These are phyloP conservation scores for Solanum virginianum DNA, from an alignment of 257 asterid genomes.

Conservation along the genomic window DNA sequence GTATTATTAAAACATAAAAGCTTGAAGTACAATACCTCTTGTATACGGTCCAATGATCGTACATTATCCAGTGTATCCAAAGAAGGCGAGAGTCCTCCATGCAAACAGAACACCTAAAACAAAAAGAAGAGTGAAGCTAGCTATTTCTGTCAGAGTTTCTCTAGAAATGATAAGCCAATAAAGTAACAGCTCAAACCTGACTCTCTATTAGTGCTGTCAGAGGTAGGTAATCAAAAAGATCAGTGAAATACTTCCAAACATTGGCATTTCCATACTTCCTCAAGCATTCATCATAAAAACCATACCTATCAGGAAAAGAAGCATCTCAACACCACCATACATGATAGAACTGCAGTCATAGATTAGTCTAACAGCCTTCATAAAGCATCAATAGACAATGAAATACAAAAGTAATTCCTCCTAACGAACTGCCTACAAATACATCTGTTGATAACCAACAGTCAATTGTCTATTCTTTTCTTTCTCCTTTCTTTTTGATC, in stretches of 20 bases:
- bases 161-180: not conserved
- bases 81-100: constrained; percentile 98
- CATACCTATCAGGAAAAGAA: constrained; percentile 52
- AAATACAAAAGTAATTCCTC: not conserved
- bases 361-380: not conserved
- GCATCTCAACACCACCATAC: constrained; percentile 3
- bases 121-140: not conserved
- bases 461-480: not conserved
- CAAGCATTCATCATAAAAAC: constrained; percentile 94
- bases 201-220: constrained; percentile 98
- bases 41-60: constrained; percentile 88
- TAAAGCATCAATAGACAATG: not conserved
- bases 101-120: constrained; percentile 80
- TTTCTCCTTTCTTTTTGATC: not conserved
- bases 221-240: constrained; percentile 91
- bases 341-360: not conserved
- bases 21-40: constrained; percentile 43
- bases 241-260: constrained; percentile 95
- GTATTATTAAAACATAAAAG: not conserved
- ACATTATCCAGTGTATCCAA: constrained; percentile 88
- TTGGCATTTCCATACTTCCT: constrained; percentile 98
- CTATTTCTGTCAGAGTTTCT: constrained; percentile 2
- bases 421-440: not conserved
- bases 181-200: constrained; percentile 51
- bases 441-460: not conserved